Evolutionary conservation across 495 filamentous ascomycete genomes (phyloP), one percentile per base, ranked within the genome.

Genomic region (Hypoxylon perforatum): DNA sequence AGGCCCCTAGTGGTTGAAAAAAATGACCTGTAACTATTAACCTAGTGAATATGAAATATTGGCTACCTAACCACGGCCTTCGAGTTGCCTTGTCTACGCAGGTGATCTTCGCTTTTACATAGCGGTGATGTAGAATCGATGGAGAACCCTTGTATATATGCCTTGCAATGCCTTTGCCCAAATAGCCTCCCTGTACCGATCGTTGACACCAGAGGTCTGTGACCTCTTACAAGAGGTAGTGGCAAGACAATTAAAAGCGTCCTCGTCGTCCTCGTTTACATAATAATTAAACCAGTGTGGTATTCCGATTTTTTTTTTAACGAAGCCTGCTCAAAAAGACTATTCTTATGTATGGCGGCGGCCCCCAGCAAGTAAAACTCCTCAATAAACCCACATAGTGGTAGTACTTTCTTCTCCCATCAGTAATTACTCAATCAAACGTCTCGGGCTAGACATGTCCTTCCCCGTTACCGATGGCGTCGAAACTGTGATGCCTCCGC

Each of bases 381-480:
- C 7, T 33, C 30, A 33, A 33, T 10, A 33, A 33, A 33, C 11
- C 30, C 7, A 33, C 30, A 5, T 33, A 33, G 30, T 15, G 8
- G 19, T 5, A 23, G 21, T 47, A 4, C 19, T 47, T 18, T 47
- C 8, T 47, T 45, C 22, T 15, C 11, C 10, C 22, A 9, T 22
- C 21, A 25, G 19, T 22, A 46, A 46, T 4, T 28, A 5, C 4
- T 47, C n/a, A n/a, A n/a, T n/a, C n/a, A n/a, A n/a, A n/a, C n/a
- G n/a, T n/a, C n/a, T n/a, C 28, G 45, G 9, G 45, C 21, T 11
- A 15, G 33, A 35, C 2, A 56, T 56, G 52, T 42, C 52, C 2
- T 56, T 56, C 10, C 52, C 52, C 8, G 57, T 63, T 14, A 57
- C 52, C 55, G 50, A 59, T 41, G 62, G 62, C 36, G 62, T 65